Conservation (phyloP, 768 basidiomycete species). For the Phylloporus sp. region DNA sequence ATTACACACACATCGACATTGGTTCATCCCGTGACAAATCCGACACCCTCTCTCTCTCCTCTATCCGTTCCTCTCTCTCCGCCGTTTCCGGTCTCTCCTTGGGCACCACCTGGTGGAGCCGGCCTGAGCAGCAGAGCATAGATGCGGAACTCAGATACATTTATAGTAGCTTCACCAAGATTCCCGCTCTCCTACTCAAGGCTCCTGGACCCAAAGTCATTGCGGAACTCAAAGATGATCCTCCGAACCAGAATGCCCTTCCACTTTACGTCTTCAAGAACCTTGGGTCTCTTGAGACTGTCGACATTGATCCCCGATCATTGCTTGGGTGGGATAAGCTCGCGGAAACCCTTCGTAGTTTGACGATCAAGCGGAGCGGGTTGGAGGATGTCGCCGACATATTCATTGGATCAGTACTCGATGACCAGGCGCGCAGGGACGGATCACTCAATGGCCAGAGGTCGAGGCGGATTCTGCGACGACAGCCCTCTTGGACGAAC, state of each 20-base stretch:
- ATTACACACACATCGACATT: slow-evolving; percentile 52
- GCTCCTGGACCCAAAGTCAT: slow-evolving; percentile 64
- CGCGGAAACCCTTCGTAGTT: slow-evolving; percentile 60
- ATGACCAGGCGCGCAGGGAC: slow-evolving; percentile 63
- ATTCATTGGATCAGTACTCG: slow-evolving; percentile 70
- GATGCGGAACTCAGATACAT: slow-evolving; percentile 80
- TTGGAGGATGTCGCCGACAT: slow-evolving; percentile 76
- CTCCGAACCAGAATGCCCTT: slow-evolving; percentile 67
- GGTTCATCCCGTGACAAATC: slow-evolving; percentile 54
- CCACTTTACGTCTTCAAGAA: slow-evolving; percentile 86
- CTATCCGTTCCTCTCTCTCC: slow-evolving; percentile 72
- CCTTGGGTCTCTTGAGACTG: slow-evolving; percentile 66
- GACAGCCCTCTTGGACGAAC: slow-evolving; percentile 44
- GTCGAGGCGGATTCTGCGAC: slow-evolving; percentile 40
- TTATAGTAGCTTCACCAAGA: slow-evolving; percentile 85
- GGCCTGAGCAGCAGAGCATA: slow-evolving; percentile 50
- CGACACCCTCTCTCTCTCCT: slow-evolving; percentile 69
- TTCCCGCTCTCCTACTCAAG: slow-evolving; percentile 69
- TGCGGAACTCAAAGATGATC: slow-evolving; percentile 61
- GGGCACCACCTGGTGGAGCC: slow-evolving; percentile 68
- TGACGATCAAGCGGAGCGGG: slow-evolving; percentile 76
- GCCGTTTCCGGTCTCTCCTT: slow-evolving; percentile 72
- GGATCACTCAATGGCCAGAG: slow-evolving; percentile 47
- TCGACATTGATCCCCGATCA: slow-evolving; percentile 77
- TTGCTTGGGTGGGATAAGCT: slow-evolving; percentile 82